Base-by-base conservation (phyloP, 164 flowering plant genomes). In the Platanus orientalis region DNA sequence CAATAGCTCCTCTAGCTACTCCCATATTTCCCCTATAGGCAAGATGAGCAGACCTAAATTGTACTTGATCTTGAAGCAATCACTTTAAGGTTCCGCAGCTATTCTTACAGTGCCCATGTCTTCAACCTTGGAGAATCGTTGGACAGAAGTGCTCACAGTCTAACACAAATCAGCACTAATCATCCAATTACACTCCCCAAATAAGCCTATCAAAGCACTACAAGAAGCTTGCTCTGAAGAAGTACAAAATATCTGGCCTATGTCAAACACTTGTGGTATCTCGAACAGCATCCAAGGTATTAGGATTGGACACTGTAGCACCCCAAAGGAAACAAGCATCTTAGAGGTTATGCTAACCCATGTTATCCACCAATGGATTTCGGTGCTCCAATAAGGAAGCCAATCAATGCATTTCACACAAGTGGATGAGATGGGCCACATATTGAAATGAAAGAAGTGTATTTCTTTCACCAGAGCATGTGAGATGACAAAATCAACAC, bases 351-450 rank as follows among this genome's bases (percentile, higher is more conserved):
- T 36, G 34, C 45, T 47, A 67, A 30, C 64, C 56, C 56, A 61
- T 23, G 7, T 36, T 55, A 62, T 56, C 67, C 63, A 63, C 42
- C 54, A 58, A 36, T 6, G 5, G 55, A 50, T 24, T 57, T 28
- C n/a, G 14, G 48, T 49, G 7, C 39, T 50, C 32, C 40, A 32
- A 48, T 6, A 56, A 56, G 30, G 23, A 56, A 17, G 5, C 20
- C 23, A 55, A 60, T 19, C 17, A 54, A 51, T 56, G 51, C 34
- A 9, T 4, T 28, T 40, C 21, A 48, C 17, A 11, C 24, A 17
- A 56, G 51, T 55, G 64, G 57, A 61, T 45, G 65, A 57, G 27
- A 57, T 57, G 57, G 21, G 47, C 67, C 52, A 59, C 20, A 52
- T 20, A 66, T 10, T 36, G 26, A 52, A 40, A n/a, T 14, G 45